Evolutionary conservation across 805 yeast species (phyloP).

Genomic region (Nakazawaea ishiwadae): DNA sequence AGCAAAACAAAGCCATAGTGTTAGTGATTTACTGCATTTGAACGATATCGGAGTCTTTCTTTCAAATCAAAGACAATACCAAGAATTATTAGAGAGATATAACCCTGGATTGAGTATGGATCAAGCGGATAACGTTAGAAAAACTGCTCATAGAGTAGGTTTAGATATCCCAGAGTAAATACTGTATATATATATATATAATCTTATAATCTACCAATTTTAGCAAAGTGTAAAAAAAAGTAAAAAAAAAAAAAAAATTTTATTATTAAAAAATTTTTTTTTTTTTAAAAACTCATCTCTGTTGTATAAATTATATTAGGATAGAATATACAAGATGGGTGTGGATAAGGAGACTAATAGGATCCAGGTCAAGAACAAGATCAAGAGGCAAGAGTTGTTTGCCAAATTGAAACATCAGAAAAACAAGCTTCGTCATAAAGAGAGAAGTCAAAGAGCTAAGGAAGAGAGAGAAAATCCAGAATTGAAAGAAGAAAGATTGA

Average conservation of each 20-base stretch:
- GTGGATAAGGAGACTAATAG: slow-evolving; percentile 13
- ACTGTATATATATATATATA: neutral
- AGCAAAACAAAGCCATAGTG: slow-evolving; percentile 17
- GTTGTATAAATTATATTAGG: too few relatives aligned
- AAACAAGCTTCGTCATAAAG: slow-evolving; percentile 71
- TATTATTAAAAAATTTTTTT: too few relatives aligned
- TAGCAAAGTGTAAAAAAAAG: neutral
- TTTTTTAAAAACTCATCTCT: too few relatives aligned
- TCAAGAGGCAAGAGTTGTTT: slow-evolving; percentile 72
- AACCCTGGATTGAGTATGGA: slow-evolving; percentile 78
- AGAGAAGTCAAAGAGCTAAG: slow-evolving; percentile 78
- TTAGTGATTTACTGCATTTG: slow-evolving; percentile 34
- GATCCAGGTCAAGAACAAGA: slow-evolving; percentile 61
- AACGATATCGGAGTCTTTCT: slow-evolving; percentile 60
- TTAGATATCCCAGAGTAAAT: slow-evolving; percentile 52
- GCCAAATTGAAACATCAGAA: slow-evolving; percentile 70
- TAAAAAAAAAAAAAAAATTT: slow-evolving; percentile 2
- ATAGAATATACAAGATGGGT: slow-evolving; percentile 5
- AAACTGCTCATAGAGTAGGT: slow-evolving; percentile 89
- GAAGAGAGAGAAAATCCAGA: slow-evolving; percentile 84
- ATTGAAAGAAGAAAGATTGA: slow-evolving; percentile 71
- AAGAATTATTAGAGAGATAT: slow-evolving; percentile 76
- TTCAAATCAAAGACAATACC: slow-evolving; percentile 69
- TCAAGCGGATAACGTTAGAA: slow-evolving; percentile 71
- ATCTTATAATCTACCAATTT: neutral